Evolutionary conservation across 768 basidiomycete genomes (phyloP).

Genomic region (Pulveroboletus sp.): DNA sequence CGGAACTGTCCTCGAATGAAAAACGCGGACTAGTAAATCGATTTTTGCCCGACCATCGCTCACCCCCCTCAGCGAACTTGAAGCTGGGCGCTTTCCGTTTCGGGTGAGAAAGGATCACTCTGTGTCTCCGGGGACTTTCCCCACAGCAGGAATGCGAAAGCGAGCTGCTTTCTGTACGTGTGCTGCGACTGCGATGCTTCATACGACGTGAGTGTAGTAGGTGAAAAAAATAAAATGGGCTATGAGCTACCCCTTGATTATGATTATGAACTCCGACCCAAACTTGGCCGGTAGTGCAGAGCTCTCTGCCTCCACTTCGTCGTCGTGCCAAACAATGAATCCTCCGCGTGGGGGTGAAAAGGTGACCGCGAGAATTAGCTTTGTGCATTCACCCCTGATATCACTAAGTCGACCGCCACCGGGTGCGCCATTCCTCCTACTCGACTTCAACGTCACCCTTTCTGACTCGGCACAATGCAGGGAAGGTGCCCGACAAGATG

Average conservation of each 20-base stretch:
- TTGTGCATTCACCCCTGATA: conserved; percentile 24
- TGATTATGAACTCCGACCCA: conserved; percentile 21
- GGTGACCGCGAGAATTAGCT: conserved; percentile 13
- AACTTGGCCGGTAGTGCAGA: neutral
- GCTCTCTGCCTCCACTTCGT: neutral
- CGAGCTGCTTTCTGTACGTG: conserved; percentile 55
- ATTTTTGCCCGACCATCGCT: conserved; percentile 45
- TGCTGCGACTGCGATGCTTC: conserved; percentile 88
- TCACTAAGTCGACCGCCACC: conserved; percentile 22
- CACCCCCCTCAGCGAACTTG: conserved; percentile 63
- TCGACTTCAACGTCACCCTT: neutral
- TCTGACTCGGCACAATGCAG: conserved; percentile 26
- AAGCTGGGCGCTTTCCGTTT: conserved; percentile 69
- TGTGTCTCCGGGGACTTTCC: conserved; percentile 93
- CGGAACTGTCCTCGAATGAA: conserved; percentile 29
- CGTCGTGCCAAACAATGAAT: conserved; percentile 13
- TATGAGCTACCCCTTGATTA: conserved; percentile 6
- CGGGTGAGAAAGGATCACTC: conserved; percentile 53
- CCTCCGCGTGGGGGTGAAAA: conserved; percentile 13
- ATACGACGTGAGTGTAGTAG: conserved; percentile 41
- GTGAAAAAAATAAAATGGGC: conserved; percentile 9
- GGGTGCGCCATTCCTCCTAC: conserved; percentile 11
- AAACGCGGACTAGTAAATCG: conserved; percentile 33
- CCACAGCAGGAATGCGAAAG: conserved; percentile 63
- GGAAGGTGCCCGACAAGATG: conserved; percentile 51